Percentiles rank a stretch among this genome's conserved stretches.
phyloP scores from a whole-genome alignment of 2,329 filamentous ascomycete species.

The Aspergillus persii region DNA sequence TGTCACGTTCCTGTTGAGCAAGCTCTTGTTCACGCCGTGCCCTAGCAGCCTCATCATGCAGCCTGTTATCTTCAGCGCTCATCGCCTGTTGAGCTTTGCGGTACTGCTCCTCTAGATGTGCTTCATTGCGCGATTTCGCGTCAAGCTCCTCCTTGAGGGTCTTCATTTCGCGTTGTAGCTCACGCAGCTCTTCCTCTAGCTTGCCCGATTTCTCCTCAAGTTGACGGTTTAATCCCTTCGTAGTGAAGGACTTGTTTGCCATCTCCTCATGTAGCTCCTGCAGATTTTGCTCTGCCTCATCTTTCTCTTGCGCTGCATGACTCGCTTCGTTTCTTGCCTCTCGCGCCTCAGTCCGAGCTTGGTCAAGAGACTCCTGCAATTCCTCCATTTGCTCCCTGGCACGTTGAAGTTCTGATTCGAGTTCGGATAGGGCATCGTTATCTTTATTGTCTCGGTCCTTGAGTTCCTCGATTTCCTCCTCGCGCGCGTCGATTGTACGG shows the following conservation, averaged over 20 bases:
- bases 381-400: slow-evolving; percentile 45
- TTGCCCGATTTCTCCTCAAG: slow-evolving; percentile 68
- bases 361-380: slow-evolving; percentile 42
- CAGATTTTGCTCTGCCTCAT: slow-evolving; percentile 54
- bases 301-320: slow-evolving; percentile 53
- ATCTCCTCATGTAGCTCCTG: slow-evolving; percentile 70
- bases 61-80: slow-evolving; percentile 34
- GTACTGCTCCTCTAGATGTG: slow-evolving; percentile 53
- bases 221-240: slow-evolving; percentile 71
- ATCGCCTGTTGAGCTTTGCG: slow-evolving; percentile 39
- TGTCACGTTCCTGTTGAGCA: slow-evolving; percentile 45
- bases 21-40: slow-evolving; percentile 45
- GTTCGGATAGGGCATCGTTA: slow-evolving; percentile 43
- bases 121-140: slow-evolving; percentile 41
- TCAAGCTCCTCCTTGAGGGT: slow-evolving; percentile 45
- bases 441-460: slow-evolving; percentile 49
- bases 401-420: slow-evolving; percentile 50
- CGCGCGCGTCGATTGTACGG: slow-evolving; percentile 67
- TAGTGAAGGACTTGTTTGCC: slow-evolving; percentile 73
- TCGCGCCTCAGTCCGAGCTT: slow-evolving; percentile 34
- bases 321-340: slow-evolving; percentile 46
- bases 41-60: slow-evolving; percentile 46
- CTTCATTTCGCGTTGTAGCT: slow-evolving; percentile 47
- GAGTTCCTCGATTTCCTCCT: slow-evolving; percentile 71
- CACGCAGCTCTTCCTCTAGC: slow-evolving; percentile 65